Evolutionary conservation across 75 land plant genomes (phyloP).

Genomic region (Adiantum capillusveneris): DNA sequence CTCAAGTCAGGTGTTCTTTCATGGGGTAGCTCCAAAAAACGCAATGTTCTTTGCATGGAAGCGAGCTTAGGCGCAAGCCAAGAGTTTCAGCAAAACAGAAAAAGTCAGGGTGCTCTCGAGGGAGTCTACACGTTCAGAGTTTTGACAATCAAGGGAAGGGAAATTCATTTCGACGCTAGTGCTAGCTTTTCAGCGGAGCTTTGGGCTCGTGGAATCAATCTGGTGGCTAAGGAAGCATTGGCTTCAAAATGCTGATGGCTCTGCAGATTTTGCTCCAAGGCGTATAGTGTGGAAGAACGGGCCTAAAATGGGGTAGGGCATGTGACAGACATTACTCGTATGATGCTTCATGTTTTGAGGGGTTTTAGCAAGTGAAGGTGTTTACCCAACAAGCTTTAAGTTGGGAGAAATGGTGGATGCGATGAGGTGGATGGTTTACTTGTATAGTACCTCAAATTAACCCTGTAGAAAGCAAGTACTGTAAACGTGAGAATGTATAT

Average conservation of each 20-base stretch:
- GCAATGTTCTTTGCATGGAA: conserved; percentile 58
- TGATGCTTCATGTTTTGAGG: no score
- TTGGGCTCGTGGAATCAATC: conserved; percentile 83
- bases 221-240: conserved; percentile 32
- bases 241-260: neutral
- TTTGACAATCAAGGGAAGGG: conserved; percentile 47
- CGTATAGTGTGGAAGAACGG: no score
- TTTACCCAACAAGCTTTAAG: no score
- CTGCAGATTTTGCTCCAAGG: no score
- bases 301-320: no score
- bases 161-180: conserved; percentile 67
- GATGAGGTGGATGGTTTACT: no score
- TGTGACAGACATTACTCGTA: no score
- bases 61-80: conserved; percentile 48
- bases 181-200: conserved; percentile 54
- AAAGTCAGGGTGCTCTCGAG: conserved; percentile 39
- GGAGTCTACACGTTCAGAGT: conserved; percentile 50
- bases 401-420: no score
- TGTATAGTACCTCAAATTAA: no score
- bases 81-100: conserved; percentile 39
- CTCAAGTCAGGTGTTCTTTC: conserved; percentile 24
- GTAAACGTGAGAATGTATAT: no score
- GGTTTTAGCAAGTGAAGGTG: no score
- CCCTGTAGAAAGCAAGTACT: no score
- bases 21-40: conserved; percentile 60